phyloP scores from a whole-genome alignment of 176 grass and related monocot species.

The Otatea glauca region DNA sequence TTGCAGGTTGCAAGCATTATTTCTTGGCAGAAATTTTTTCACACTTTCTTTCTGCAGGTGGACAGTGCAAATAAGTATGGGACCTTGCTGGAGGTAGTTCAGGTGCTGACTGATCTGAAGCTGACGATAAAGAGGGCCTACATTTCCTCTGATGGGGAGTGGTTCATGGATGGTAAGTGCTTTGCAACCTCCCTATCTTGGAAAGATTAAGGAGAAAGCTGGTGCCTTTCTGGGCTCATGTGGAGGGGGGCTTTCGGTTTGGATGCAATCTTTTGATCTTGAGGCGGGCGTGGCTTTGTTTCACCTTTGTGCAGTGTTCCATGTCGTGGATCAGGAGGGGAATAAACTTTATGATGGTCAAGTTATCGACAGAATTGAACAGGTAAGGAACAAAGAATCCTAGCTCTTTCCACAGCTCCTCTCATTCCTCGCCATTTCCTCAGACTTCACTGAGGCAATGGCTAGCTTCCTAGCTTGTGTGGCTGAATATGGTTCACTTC shows the following conservation, averaged over 20 bases:
- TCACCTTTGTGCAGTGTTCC: conserved; percentile 74
- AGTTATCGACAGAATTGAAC: conserved; percentile 78
- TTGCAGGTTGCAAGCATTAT: conserved; percentile 11
- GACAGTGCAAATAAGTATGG: conserved; percentile 96
- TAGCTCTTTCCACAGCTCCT: not conserved
- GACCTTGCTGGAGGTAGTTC: conserved; percentile 91
- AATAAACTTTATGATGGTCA: conserved; percentile 81
- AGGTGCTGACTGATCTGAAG: conserved; percentile 92
- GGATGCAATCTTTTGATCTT: conserved; percentile 37
- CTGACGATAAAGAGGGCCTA: conserved; percentile 91
- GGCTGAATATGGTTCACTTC: not conserved
- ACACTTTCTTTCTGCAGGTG: conserved; percentile 57
- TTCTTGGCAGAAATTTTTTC: not conserved
- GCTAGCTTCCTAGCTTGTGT: not conserved
- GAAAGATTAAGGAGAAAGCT: conserved; percentile 51
- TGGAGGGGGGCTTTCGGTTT: conserved; percentile 19
- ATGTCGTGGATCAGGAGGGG: conserved; percentile 88
- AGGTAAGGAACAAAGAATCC: conserved; percentile 49
- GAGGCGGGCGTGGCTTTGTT: not conserved
- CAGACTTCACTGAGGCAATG: not conserved
- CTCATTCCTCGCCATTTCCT: not conserved
- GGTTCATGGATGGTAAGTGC: conserved; percentile 97
- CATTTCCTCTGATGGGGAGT: conserved; percentile 96
- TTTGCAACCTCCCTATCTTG: conserved; percentile 34
- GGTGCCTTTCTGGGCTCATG: conserved; percentile 22